Evolutionary conservation across 2,329 filamentous ascomycete genomes (phyloP), one percentile per base, ranked within the genome.

Genomic region (Pseudocercospora ulei): DNA sequence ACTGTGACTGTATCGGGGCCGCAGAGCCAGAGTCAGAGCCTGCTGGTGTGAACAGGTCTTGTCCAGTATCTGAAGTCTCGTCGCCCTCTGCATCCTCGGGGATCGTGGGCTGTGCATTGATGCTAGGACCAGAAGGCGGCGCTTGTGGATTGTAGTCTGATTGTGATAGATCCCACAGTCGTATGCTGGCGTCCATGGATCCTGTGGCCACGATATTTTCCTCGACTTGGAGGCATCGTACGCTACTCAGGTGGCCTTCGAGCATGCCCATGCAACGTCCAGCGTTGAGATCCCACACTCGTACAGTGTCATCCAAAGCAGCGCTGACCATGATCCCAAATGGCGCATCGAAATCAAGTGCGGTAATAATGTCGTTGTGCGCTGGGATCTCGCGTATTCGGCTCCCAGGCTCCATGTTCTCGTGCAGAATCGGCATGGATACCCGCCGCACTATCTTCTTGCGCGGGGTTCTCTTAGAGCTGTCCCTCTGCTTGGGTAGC

Each of bases 141-240:
- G 73, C 37, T 12, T 48, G 46, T 7, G 84, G 82, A 38, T 83
- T 78, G 59, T 93, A 90, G 52, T 82, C 82, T 16, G 87, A 83
- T 58, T 80, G 82, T 61, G 82, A 93, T 28, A 98, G 66, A 65
- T 98, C 90, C 90, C 90, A 98, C 9, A 98, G 67, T 38, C 83
- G 78, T 54, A 98, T 90, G 1, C 86, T 92, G 2, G 90, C 90
- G 58, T 98, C 90, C 70, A 87, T 82, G 1, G 85, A 93, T 11
- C 90, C 90, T 1, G 90, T 96, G 4, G 87, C 88, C 17, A 95
- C 78, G 46, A 96, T 81, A 59, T 93, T 95, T 58, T 96, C 88
- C 58, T 95, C 84, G 1, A 98, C 83, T 59, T 98, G 90, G 31
- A 98, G 67, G 43, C 88, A 77, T 38, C 88, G 76, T 13, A 98